A percentile compares a stretch with the other conserved stretches of the same genome.
phyloP scores from a whole-genome alignment of 352 stramenopile species.

The Globisporangium camurandrum region DNA sequence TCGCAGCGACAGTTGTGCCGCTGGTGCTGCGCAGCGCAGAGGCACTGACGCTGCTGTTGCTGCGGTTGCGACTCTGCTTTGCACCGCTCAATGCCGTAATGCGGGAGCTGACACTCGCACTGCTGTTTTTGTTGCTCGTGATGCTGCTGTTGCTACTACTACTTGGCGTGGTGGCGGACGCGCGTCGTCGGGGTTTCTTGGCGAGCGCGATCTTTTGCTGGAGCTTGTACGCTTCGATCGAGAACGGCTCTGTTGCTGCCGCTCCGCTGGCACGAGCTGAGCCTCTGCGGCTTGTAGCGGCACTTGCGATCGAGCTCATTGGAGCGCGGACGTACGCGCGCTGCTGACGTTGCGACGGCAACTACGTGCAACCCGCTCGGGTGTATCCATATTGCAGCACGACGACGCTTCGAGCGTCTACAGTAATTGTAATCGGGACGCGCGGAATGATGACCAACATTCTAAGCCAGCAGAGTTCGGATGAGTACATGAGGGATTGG shows the following conservation, averaged over 20 bases:
- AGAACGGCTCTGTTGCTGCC: constrained; percentile 19
- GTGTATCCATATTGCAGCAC: too few species aligned
- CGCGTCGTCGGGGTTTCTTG: constrained; percentile 9
- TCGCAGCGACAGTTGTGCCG: too few species aligned
- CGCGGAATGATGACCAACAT: too few species aligned
- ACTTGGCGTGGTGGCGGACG: too few species aligned
- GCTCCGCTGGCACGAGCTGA: not conserved
- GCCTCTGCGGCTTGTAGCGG: not conserved
- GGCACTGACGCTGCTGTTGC: not conserved
- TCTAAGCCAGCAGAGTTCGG: too few species aligned
- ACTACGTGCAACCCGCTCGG: too few species aligned
- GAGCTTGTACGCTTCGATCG: constrained; percentile 53
- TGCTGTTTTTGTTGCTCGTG: not conserved
- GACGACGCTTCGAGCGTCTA: too few species aligned
- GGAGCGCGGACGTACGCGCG: too few species aligned
- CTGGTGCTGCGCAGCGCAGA: constrained; percentile 9
- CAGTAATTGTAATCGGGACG: too few species aligned
- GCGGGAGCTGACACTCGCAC: not conserved
- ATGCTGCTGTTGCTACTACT: too few species aligned
- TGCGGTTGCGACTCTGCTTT: not conserved
- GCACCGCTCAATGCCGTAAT: not conserved
- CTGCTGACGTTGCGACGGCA: too few species aligned
- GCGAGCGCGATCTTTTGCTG: constrained; percentile 34
- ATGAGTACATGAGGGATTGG: too few species aligned
- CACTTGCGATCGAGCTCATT: not conserved